These are phyloP conservation scores for Rutstroemia sp. DNA, from an alignment of 2,329 filamentous ascomycete genomes.

Conservation along the genomic window DNA sequence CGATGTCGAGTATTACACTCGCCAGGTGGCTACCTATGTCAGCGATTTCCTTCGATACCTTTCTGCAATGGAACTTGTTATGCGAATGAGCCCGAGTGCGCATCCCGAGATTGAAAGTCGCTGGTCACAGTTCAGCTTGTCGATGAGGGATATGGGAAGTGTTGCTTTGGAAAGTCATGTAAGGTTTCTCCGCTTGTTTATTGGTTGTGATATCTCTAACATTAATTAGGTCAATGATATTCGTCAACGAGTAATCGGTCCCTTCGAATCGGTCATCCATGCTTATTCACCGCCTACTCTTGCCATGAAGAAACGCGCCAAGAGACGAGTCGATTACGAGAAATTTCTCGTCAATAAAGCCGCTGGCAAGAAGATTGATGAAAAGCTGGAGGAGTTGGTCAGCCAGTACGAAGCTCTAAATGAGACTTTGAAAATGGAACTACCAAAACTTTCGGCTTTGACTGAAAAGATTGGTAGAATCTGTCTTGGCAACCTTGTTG, in stretches of 20 bases:
- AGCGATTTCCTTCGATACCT: constrained; percentile 75
- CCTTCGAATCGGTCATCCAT: constrained; percentile 70
- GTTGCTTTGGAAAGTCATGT: constrained; percentile 81
- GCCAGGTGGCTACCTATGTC: constrained; percentile 73
- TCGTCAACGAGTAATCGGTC: constrained; percentile 75
- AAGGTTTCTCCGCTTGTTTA: constrained; percentile 29
- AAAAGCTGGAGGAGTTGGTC: constrained; percentile 74
- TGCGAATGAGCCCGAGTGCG: constrained; percentile 67
- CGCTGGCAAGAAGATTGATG: constrained; percentile 76
- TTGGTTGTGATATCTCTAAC: constrained; percentile 9
- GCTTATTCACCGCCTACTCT: constrained; percentile 77
- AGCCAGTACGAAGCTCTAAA: constrained; percentile 82
- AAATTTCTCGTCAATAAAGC: constrained; percentile 71
- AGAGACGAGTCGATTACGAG: constrained; percentile 84
- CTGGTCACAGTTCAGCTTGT: constrained; percentile 85
- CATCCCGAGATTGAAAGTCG: constrained; percentile 86
- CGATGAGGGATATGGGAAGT: constrained; percentile 77
- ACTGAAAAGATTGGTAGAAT: constrained; percentile 81
- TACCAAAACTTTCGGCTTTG: constrained; percentile 73
- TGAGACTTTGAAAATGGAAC: constrained; percentile 84
- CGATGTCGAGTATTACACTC: constrained; percentile 88
- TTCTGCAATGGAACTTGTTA: constrained; percentile 74
- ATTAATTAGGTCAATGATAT: constrained; percentile 51
- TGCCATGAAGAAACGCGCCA: constrained; percentile 90
- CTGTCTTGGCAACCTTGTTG: constrained; percentile 75